Conservation (phyloP, 129 eudicot species). For the Glebionis coronaria region DNA sequence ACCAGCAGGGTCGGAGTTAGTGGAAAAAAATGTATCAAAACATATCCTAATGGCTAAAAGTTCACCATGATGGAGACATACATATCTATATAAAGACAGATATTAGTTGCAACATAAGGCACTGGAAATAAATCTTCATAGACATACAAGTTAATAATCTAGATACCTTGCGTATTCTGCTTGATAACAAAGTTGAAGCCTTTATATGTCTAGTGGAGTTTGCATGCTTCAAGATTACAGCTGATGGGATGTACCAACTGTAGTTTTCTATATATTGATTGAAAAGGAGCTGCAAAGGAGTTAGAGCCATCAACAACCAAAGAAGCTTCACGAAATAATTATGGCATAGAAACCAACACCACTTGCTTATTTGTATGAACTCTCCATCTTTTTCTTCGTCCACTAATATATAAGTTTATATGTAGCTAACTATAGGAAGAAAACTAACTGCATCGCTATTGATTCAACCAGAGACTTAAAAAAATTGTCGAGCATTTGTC, state of each 20-base stretch:
- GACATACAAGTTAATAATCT: not conserved
- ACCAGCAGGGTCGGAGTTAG: too few relatives aligned
- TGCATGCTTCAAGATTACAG: constrained; percentile 32
- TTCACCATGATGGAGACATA: not conserved
- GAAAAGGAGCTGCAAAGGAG: constrained; percentile 19
- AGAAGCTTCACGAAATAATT: constrained; percentile 16
- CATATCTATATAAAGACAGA: not conserved
- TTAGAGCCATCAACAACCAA: constrained; percentile 2
- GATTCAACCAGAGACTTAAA: too few relatives aligned
- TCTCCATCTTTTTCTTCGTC: constrained; percentile 3
- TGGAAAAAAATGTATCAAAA: too few relatives aligned
- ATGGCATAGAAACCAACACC: not conserved
- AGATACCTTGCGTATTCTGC: constrained; percentile 5
- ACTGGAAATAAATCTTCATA: not conserved
- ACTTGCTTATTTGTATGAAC: not conserved
- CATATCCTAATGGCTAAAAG: not conserved
- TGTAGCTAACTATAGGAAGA: too few relatives aligned
- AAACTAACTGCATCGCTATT: too few relatives aligned
- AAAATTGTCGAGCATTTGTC: too few relatives aligned
- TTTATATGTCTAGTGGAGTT: constrained; percentile 22
- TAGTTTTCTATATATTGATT: too few relatives aligned
- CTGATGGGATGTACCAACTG: too few relatives aligned
- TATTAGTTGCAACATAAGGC: too few relatives aligned
- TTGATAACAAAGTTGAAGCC: constrained; percentile 28
- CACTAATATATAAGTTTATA: constrained; percentile 9